phyloP scores from a whole-genome alignment of 208 protist species.

The Wallacemonas rigidus region DNA sequence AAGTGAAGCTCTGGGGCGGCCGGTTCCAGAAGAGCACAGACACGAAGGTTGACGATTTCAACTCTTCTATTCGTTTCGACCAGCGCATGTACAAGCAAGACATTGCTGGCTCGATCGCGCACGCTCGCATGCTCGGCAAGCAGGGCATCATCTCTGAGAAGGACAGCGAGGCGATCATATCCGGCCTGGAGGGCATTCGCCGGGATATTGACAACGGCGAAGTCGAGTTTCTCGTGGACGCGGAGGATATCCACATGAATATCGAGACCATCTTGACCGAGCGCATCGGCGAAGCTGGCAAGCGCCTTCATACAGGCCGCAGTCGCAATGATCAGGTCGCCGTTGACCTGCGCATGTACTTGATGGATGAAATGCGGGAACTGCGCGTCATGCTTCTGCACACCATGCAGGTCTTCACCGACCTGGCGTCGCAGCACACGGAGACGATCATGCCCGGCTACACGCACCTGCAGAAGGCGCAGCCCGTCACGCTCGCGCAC shows the following conservation, averaged over 20 bases:
- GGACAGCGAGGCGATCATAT: slow-evolving; percentile 33
- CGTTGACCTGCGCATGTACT: slow-evolving; percentile 34
- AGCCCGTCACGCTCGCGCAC: slow-evolving; percentile 37
- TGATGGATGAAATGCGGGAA: slow-evolving; percentile 28
- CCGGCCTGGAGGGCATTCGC: slow-evolving; percentile 26
- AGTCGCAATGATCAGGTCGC: slow-evolving; percentile 39
- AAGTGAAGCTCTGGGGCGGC: slow-evolving; percentile 36
- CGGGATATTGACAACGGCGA: slow-evolving; percentile 28
- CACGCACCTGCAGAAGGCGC: slow-evolving; percentile 38
- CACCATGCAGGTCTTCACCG: slow-evolving; percentile 22
- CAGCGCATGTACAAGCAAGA: slow-evolving; percentile 40
- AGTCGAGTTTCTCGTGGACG: slow-evolving; percentile 26
- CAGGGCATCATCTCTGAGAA: slow-evolving; percentile 30
- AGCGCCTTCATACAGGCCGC: slow-evolving; percentile 36
- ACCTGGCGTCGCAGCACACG: slow-evolving; percentile 27
- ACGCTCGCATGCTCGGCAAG: slow-evolving; percentile 35
- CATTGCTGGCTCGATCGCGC: slow-evolving; percentile 35
- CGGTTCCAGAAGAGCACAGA: slow-evolving; percentile 39
- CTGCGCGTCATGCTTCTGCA: slow-evolving; percentile 29
- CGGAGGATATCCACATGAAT: slow-evolving; percentile 41
- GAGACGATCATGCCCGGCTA: slow-evolving; percentile 41
- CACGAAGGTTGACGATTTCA: slow-evolving; percentile 38
- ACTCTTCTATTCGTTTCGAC: slow-evolving; percentile 36
- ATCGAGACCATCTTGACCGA: slow-evolving; percentile 35
- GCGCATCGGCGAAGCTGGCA: slow-evolving; percentile 33